These are phyloP conservation scores for Suillus cothurnatus DNA, from an alignment of 768 basidiomycete species.

Conservation along the genomic window DNA sequence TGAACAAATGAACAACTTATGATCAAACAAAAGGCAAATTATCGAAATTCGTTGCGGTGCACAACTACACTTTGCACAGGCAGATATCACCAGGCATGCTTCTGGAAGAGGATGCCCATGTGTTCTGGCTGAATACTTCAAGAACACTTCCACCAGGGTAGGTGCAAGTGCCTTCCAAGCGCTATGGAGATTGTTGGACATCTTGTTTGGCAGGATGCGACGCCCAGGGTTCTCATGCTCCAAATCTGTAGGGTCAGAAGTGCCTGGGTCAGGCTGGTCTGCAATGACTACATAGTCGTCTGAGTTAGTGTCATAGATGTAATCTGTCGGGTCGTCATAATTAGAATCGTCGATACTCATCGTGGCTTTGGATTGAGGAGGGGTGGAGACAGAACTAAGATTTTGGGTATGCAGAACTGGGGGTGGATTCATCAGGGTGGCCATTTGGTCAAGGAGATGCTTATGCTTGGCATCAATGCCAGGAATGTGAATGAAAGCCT, in stretches of 20 bases:
- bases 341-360: not conserved
- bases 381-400: not conserved
- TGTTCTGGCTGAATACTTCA: not conserved
- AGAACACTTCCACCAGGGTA: not conserved
- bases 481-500: not conserved
- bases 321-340: not conserved
- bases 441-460: constrained; percentile 1
- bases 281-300: not conserved
- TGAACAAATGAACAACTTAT: not conserved
- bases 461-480: not conserved
- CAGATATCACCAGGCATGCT: not conserved
- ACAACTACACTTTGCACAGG: not conserved
- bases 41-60: not conserved
- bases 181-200: not conserved
- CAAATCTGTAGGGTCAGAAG: not conserved
- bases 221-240: not conserved
- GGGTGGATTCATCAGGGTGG: not conserved
- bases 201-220: not conserved
- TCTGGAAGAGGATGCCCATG: not conserved
- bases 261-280: not conserved
- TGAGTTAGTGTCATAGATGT: not conserved
- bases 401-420: not conserved
- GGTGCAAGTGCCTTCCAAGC: constrained; percentile 7
- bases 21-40: constrained; percentile 10
- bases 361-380: not conserved